A percentile compares a stretch with the other conserved stretches of the same genome.
Evolutionary conservation across 148 eudicot genomes (phyloP).

Genomic region (Diospyros lotus): DNA sequence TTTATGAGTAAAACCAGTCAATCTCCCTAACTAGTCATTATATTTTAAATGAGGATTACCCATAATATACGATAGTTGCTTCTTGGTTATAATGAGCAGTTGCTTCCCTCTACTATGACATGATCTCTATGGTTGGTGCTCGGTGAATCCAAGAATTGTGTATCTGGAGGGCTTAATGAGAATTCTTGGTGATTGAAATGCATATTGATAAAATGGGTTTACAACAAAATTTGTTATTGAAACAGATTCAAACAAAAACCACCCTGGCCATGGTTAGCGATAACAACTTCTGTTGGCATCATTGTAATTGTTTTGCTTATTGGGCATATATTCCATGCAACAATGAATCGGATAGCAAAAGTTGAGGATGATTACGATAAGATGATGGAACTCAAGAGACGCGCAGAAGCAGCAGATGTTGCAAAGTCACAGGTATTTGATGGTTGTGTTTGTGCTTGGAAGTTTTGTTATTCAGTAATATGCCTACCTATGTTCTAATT

Average conservation of each 20-base stretch:
- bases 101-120: too few relatives aligned
- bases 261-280: slow-evolving; percentile 83
- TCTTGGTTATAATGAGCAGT: too few relatives aligned
- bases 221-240: not conserved
- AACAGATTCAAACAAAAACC: slow-evolving; percentile 84
- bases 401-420: slow-evolving; percentile 91
- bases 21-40: too few relatives aligned
- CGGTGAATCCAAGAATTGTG: too few relatives aligned
- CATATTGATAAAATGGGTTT: too few relatives aligned
- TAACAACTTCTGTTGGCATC: slow-evolving; percentile 46
- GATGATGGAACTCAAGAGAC: slow-evolving; percentile 80
- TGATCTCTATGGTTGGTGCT: too few relatives aligned
- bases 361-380: slow-evolving; percentile 77
- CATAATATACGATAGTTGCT: too few relatives aligned
- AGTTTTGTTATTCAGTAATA: not conserved
- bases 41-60: too few relatives aligned
- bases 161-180: too few relatives aligned
- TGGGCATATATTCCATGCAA: slow-evolving; percentile 75
- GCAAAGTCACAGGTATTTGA: slow-evolving; percentile 80
- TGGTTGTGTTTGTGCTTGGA: not conserved
- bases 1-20: too few relatives aligned
- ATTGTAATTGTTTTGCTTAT: slow-evolving; percentile 66
- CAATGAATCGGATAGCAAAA: slow-evolving; percentile 70
- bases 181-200: too few relatives aligned
- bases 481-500: slow-evolving; percentile 15